Conservation (phyloP, 1,284 basidiomycete genomes). For the Malassezia cuniculi region DNA sequence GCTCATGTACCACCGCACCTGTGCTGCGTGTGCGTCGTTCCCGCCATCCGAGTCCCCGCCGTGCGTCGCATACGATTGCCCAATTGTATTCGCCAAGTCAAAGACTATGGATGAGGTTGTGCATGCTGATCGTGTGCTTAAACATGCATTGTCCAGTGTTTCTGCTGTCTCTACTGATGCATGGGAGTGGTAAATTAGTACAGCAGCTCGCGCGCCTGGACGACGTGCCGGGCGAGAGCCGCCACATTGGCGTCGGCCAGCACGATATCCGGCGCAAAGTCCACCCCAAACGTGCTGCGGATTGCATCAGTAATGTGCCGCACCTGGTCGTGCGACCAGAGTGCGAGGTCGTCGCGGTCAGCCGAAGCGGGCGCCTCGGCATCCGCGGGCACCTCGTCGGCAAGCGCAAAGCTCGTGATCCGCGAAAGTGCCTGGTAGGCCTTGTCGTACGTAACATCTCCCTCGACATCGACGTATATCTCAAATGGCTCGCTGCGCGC, state of each 20-base stretch:
- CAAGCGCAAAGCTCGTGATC: conserved; percentile 69
- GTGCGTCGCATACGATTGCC: conserved; percentile 35
- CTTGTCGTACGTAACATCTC: conserved; percentile 50
- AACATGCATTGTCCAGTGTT: too few species aligned
- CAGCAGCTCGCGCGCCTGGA: conserved; percentile 56
- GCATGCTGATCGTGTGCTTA: background rate
- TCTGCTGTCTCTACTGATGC: too few species aligned
- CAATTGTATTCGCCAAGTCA: conserved; percentile 26
- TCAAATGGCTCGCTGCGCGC: conserved; percentile 68
- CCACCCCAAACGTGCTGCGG: conserved; percentile 68
- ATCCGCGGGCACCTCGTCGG: conserved; percentile 1
- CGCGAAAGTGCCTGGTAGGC: conserved; percentile 52
- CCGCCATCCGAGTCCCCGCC: conserved; percentile 11
- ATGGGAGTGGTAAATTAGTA: conserved; percentile 1
- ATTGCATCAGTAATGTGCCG: conserved; percentile 68
- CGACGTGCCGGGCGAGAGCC: conserved; percentile 60
- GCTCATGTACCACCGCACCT: conserved; percentile 20
- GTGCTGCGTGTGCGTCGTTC: conserved; percentile 21
- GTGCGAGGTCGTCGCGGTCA: conserved; percentile 81
- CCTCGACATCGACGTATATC: conserved; percentile 64
- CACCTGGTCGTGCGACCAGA: conserved; percentile 81
- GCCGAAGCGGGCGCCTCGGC: conserved; percentile 1
- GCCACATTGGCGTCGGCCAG: conserved; percentile 82
- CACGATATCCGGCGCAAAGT: conserved; percentile 75
- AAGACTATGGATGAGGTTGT: conserved; percentile 10